These are phyloP conservation scores for Chaetomium cochliodes DNA, from an alignment of 495 filamentous ascomycete species.

Conservation along the genomic window DNA sequence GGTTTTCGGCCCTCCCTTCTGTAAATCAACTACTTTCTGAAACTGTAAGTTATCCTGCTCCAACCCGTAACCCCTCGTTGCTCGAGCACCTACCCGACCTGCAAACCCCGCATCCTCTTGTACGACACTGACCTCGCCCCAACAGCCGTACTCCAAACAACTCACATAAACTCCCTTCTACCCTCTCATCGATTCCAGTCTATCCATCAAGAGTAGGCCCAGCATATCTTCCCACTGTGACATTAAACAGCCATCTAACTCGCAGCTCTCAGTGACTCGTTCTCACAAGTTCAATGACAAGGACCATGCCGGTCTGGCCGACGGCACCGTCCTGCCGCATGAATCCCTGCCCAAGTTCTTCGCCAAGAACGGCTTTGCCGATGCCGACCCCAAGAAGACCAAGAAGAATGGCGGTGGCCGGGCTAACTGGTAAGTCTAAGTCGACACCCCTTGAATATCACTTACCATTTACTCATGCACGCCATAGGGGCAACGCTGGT, in stretches of 20 bases:
- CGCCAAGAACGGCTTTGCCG: slow-evolving; percentile 78
- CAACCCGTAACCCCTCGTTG: background rate
- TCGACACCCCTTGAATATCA: background rate
- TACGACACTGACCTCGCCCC: slow-evolving; percentile 19
- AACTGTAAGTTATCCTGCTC: background rate
- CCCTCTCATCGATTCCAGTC: slow-evolving; percentile 1
- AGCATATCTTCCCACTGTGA: background rate
- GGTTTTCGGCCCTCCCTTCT: background rate
- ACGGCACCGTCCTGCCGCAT: slow-evolving; percentile 60
- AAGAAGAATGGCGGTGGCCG: slow-evolving; percentile 96
- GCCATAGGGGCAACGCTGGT: slow-evolving; percentile 71
- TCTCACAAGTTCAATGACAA: slow-evolving; percentile 90
- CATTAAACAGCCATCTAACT: slow-evolving; percentile 24
- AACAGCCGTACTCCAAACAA: background rate
- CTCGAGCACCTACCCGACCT: background rate
- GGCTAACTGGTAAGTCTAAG: slow-evolving; percentile 77
- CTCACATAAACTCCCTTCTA: slow-evolving; percentile 4
- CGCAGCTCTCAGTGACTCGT: slow-evolving; percentile 70
- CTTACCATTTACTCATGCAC: background rate
- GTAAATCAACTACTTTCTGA: slow-evolving; percentile 11
- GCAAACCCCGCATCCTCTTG: slow-evolving; percentile 24
- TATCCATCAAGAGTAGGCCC: slow-evolving; percentile 35
- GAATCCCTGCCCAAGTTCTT: slow-evolving; percentile 88
- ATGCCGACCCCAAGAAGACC: slow-evolving; percentile 82
- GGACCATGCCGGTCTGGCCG: slow-evolving; percentile 68